phyloP scores from a whole-genome alignment of 306 rosid species.

The Luffa acutangula region DNA sequence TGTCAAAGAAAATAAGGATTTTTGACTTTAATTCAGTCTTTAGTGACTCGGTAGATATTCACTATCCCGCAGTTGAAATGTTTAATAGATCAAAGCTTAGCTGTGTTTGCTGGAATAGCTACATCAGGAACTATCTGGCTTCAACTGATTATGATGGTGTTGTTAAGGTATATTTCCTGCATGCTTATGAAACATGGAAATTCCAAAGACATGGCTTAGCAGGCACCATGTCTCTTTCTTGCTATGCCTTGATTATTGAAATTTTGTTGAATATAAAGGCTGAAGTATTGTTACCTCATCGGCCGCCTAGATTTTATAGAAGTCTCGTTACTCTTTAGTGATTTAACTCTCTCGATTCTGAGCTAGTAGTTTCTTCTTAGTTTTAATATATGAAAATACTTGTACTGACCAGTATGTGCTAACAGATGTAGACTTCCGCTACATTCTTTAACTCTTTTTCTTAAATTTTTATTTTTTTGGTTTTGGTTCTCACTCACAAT shows the following conservation, averaged over 20 bases:
- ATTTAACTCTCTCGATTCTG: not conserved
- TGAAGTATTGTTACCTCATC: not conserved
- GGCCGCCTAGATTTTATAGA: not conserved
- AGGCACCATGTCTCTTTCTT: not conserved
- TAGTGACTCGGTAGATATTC: conserved; percentile 68
- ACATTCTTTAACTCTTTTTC: not conserved
- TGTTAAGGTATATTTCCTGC: conserved; percentile 61
- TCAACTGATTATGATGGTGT: conserved; percentile 83
- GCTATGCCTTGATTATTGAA: not conserved
- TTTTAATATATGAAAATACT: not conserved
- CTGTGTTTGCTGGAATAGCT: conserved; percentile 93
- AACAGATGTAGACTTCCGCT: not conserved
- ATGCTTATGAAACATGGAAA: not conserved
- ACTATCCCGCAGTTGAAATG: conserved; percentile 84
- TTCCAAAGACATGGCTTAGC: not conserved
- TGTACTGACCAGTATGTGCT: not conserved
- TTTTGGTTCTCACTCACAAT: conserved; percentile 11
- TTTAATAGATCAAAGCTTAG: conserved; percentile 70
- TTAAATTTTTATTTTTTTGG: not conserved
- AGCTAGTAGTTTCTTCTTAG: not conserved
- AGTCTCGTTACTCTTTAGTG: not conserved
- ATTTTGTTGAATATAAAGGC: not conserved
- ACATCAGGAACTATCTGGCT: conserved; percentile 84
- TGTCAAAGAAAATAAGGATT: conserved; percentile 80
- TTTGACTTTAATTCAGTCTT: conserved; percentile 68